Evolutionary conservation across 768 basidiomycete genomes (phyloP).

Genomic region (Trametes elegans): DNA sequence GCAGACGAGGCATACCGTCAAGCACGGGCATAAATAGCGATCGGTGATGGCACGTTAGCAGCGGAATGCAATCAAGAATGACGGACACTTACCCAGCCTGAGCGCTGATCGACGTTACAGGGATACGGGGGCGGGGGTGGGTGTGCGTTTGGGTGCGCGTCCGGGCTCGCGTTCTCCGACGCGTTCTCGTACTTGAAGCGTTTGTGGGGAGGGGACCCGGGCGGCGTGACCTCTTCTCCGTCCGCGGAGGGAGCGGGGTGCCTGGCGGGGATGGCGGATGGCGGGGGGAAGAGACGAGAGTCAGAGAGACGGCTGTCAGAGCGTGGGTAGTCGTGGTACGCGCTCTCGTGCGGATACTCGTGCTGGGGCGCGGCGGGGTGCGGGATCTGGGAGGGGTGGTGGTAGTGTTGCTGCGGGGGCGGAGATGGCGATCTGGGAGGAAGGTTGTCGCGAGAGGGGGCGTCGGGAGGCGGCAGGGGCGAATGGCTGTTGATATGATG

Average conservation of each 20-base stretch:
- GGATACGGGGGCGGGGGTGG: slow-evolving; percentile 13
- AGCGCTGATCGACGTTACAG: slow-evolving; percentile 21
- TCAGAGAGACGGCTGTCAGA: slow-evolving; percentile 17
- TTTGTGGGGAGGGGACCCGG: slow-evolving; percentile 16
- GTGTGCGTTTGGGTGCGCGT: too few species aligned
- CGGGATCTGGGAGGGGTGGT: neutral
- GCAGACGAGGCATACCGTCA: neutral
- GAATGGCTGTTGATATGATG: slow-evolving; percentile 21
- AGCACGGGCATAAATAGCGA: neutral
- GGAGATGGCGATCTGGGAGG: slow-evolving; percentile 13
- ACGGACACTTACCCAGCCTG: slow-evolving; percentile 22
- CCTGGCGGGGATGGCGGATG: neutral
- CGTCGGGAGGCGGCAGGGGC: slow-evolving; percentile 13
- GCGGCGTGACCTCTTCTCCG: neutral
- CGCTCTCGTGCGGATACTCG: neutral
- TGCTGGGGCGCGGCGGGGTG: neutral
- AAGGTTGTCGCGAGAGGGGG: slow-evolving; percentile 10
- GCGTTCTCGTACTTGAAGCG: slow-evolving; percentile 14
- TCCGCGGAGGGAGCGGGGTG: neutral
- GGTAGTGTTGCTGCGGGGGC: neutral
- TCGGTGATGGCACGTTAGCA: slow-evolving; percentile 19
- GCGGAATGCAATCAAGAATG: slow-evolving; percentile 15
- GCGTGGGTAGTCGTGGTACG: slow-evolving; percentile 4
- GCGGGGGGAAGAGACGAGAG: slow-evolving; percentile 12
- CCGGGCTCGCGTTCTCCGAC: too few species aligned